Conservation (phyloP, 257 asterid genomes). For the Solanum commersonii region DNA sequence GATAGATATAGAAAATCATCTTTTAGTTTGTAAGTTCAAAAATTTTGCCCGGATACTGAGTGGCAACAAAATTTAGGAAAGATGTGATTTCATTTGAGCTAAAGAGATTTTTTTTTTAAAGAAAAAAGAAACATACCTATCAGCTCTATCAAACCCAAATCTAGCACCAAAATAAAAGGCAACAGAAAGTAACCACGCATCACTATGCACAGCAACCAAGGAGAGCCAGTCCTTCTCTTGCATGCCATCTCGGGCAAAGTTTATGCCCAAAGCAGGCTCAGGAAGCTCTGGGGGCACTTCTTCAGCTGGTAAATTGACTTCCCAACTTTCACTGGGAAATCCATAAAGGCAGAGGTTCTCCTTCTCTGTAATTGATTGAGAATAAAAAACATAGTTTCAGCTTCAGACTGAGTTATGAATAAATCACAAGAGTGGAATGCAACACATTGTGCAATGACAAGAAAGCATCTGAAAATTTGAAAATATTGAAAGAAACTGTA, state of each 20-base stretch:
- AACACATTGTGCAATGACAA: not conserved
- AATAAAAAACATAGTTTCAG: not conserved
- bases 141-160: constrained; percentile 2
- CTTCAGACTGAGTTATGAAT: not conserved
- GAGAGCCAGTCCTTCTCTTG: constrained; percentile 4
- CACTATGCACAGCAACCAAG: constrained; percentile 2
- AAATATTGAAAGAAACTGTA: not conserved
- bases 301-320: constrained; percentile 1
- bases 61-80: not conserved
- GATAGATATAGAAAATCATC: not conserved
- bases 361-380: not conserved
- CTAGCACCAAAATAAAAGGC: constrained; percentile 1
- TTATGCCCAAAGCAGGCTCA: constrained; percentile 1
- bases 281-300: constrained; percentile 1
- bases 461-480: not conserved
- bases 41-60: not conserved
- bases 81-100: not conserved
- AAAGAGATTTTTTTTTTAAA: too few relatives aligned
- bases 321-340: constrained; percentile 1
- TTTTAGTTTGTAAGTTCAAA: not conserved
- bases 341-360: constrained; percentile 1
- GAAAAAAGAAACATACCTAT: not conserved
- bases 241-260: constrained; percentile 6
- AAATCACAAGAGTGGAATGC: not conserved
- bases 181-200: not conserved